Base-by-base conservation (phyloP, 352 stramenopile species). In the Phytophthora parvispora region DNA sequence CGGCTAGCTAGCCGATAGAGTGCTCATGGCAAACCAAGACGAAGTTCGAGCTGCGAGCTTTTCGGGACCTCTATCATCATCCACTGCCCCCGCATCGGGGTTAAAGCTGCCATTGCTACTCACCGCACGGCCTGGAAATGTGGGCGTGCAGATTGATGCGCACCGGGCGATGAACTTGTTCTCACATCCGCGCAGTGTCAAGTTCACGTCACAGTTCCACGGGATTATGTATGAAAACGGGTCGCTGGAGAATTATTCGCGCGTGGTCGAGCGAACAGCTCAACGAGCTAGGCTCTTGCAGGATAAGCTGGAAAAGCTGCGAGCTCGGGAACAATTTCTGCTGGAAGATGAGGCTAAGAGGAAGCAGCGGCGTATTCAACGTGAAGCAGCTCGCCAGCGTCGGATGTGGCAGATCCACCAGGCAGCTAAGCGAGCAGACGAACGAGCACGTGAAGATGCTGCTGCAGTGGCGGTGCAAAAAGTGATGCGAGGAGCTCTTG, bases 91-190 rank as follows among this genome's bases (percentile, higher is more conserved):
- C 2, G 24, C 52, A 13, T 29, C 58, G 18, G 43, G 54, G 16
- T 28, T 69, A 15, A 86, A 84, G 40, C 74, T 91, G 24, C 86
- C 82, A 47, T 31, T 90, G 40, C 43, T 93, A 18, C 72, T 79
- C 10, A 76, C 64, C 28, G 88, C 86, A 27, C 81, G 83, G 13
- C 81, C 86, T 28, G 83, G 86, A 28, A 95, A 94, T 58, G 80
- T 95, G 20, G 86, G 88, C 40, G 80, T 94, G 18, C 86, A 92
- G 72, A 91, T 95, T 59, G 84, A 93, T 55, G 67, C 88, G 40
- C 89, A 88, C 42, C 86, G 88, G 8, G 60, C 69, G 1, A 87
- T 91, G 74, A 81, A 81, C 49, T 29, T 89, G 42, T 85, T 90
- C 60, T 63, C 86, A 25, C 80, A 84, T 2, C 84, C 86, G 24